These are phyloP conservation scores for Hypoxylon perforatum DNA, from an alignment of 495 filamentous ascomycete genomes.

Conservation along the genomic window DNA sequence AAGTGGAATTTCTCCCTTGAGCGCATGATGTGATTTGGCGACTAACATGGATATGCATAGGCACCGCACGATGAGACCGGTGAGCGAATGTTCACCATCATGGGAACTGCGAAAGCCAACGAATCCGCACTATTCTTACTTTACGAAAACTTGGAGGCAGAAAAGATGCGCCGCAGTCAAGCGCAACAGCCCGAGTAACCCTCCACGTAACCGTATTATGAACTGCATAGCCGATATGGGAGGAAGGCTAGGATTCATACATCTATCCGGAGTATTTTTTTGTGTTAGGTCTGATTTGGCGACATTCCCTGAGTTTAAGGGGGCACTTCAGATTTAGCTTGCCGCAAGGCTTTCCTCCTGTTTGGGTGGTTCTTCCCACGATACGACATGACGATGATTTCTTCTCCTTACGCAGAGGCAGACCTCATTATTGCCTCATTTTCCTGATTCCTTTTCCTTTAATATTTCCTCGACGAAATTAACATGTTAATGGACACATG, in stretches of 20 bases:
- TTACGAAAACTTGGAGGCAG: slow-evolving; percentile 98
- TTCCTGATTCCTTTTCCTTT: slow-evolving; percentile 49
- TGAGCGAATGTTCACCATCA: slow-evolving; percentile 99
- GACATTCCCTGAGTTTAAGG: slow-evolving; percentile 50
- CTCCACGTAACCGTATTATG: slow-evolving; percentile 25
- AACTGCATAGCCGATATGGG: slow-evolving; percentile 32
- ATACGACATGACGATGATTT: slow-evolving; percentile 58
- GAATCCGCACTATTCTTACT: slow-evolving; percentile 95
- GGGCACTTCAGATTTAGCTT: slow-evolving; percentile 66
- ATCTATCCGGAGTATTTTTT: slow-evolving; percentile 46
- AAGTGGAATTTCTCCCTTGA: slow-evolving; percentile 19
- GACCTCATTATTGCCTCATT: slow-evolving; percentile 54
- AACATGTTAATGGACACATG: slow-evolving; percentile 39
- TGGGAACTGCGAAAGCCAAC: slow-evolving; percentile 89
- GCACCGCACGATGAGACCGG: slow-evolving; percentile 96
- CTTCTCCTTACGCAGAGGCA: slow-evolving; percentile 45
- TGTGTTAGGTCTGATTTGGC: slow-evolving; percentile 57
- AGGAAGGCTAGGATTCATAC: slow-evolving; percentile 37
- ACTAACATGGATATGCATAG: slow-evolving; percentile 45
- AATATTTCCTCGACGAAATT: slow-evolving; percentile 41
- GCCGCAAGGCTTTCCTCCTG: slow-evolving; percentile 64
- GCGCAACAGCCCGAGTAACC: slow-evolving; percentile 73
- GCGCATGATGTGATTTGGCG: not conserved
- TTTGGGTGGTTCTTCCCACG: slow-evolving; percentile 56
- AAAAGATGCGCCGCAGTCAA: slow-evolving; percentile 96